Percentiles rank a stretch among this genome's conserved stretches.
These are phyloP conservation scores for Biscutella laevigata DNA, from an alignment of 441 rosid genomes.

Conservation along the genomic window DNA sequence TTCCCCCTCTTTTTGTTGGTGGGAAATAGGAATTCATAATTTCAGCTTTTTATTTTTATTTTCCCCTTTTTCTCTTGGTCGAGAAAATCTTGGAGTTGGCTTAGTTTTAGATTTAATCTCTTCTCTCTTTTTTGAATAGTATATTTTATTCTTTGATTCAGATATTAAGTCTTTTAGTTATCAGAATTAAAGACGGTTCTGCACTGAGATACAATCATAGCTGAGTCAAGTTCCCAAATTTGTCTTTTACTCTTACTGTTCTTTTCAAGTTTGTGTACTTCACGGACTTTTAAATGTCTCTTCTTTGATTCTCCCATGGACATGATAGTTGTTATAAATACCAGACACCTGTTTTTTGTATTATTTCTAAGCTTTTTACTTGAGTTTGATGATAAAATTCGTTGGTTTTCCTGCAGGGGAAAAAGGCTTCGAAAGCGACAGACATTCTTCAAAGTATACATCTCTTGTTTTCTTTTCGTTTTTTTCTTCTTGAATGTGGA, in stretches of 20 bases:
- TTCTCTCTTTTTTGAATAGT: slow-evolving; percentile 9
- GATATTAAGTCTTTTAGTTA: slow-evolving; percentile 28
- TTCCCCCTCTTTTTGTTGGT: slow-evolving; percentile 5
- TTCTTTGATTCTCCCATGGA: too few species aligned
- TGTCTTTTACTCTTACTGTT: too few species aligned
- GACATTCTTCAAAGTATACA: slow-evolving; percentile 54
- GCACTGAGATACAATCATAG: slow-evolving; percentile 31
- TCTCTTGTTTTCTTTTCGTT: neutral
- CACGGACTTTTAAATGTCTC: too few species aligned
- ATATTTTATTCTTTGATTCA: slow-evolving; percentile 28
- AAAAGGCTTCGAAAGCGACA: slow-evolving; percentile 63
- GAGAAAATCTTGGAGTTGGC: slow-evolving; percentile 23
- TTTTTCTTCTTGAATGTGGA: neutral
- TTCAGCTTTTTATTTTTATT: slow-evolving; percentile 16
- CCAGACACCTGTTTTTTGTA: slow-evolving; percentile 17
- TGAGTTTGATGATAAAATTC: slow-evolving; percentile 10
- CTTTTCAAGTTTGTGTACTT: too few species aligned
- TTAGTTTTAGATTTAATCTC: slow-evolving; percentile 20
- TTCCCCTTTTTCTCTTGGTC: slow-evolving; percentile 4
- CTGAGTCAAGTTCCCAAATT: slow-evolving; percentile 37
- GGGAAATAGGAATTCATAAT: slow-evolving; percentile 26
- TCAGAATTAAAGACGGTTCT: slow-evolving; percentile 31
- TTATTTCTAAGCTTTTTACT: neutral
- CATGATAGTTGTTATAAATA: slow-evolving; percentile 13
- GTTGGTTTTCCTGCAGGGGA: slow-evolving; percentile 46